A percentile compares a stretch with the other conserved stretches of the same genome.
Conservation (phyloP, 2,329 filamentous ascomycete species). For the Aspergillus tubingensis region DNA sequence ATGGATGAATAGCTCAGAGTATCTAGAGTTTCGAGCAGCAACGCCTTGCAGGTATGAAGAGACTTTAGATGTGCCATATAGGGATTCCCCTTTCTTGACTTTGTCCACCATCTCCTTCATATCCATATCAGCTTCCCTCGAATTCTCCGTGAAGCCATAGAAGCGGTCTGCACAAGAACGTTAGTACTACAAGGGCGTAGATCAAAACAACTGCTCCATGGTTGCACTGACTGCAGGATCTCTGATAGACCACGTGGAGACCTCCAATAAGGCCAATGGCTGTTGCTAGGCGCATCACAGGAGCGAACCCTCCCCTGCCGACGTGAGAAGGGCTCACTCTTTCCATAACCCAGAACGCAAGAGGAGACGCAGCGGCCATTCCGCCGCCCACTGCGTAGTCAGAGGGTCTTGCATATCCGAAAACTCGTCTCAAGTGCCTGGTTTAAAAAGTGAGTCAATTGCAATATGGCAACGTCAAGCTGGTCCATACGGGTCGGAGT, state of each 20-base stretch:
- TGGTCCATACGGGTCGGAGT: slow-evolving; percentile 86
- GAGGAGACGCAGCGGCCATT: slow-evolving; percentile 71
- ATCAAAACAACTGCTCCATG: neutral
- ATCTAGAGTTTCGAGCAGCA: slow-evolving; percentile 87
- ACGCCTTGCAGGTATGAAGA: slow-evolving; percentile 92
- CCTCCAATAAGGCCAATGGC: slow-evolving; percentile 74
- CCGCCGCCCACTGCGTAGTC: slow-evolving; percentile 75
- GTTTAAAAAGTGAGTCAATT: neutral
- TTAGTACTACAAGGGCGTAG: neutral
- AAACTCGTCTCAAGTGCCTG: slow-evolving; percentile 87
- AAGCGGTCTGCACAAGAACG: slow-evolving; percentile 70
- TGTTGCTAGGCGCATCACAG: slow-evolving; percentile 76
- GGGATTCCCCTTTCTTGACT: slow-evolving; percentile 85
- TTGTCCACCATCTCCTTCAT: slow-evolving; percentile 98
- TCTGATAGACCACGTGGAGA: slow-evolving; percentile 81
- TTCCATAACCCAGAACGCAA: slow-evolving; percentile 77
- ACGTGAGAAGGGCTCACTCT: slow-evolving; percentile 81
- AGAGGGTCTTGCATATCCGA: slow-evolving; percentile 79
- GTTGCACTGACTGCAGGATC: slow-evolving; percentile 71
- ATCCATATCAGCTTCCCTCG: slow-evolving; percentile 89
- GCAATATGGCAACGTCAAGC: slow-evolving; percentile 10
- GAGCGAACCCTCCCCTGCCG: slow-evolving; percentile 77
- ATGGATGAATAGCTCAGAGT: slow-evolving; percentile 79
- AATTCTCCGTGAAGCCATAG: slow-evolving; percentile 92
- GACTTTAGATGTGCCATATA: slow-evolving; percentile 80